Evolutionary conservation across 257 asterid genomes (phyloP).

Genomic region (Linderniella brevidens): DNA sequence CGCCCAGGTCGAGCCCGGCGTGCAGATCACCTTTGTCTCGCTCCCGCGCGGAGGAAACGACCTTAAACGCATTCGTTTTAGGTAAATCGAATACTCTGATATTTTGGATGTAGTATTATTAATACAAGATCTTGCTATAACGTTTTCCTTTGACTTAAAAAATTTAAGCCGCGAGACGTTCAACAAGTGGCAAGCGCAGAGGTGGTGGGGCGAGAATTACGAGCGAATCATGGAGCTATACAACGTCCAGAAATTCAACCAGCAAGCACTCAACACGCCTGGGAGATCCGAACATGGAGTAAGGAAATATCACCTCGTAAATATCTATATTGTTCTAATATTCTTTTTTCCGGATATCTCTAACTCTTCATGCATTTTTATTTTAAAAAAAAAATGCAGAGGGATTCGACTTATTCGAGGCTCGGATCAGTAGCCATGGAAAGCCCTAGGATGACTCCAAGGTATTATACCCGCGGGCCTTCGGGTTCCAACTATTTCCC

Average conservation of each 20-base stretch:
- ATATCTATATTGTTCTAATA: too few species aligned
- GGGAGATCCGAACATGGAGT: constrained; percentile 84
- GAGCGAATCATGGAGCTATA: constrained; percentile 84
- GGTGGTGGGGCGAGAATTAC: constrained; percentile 86
- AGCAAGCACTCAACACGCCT: constrained; percentile 64
- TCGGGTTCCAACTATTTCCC: constrained; percentile 5
- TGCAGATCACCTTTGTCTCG: constrained; percentile 6
- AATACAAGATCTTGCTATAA: neutral
- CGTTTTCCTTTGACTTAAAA: neutral
- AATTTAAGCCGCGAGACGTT: constrained; percentile 55
- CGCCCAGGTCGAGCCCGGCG: constrained; percentile 24
- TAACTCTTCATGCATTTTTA: too few species aligned
- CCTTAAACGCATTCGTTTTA: constrained; percentile 8
- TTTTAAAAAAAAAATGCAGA: constrained; percentile 50
- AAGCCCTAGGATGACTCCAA: constrained; percentile 79
- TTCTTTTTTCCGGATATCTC: too few species aligned
- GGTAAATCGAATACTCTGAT: neutral
- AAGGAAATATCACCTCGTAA: too few species aligned
- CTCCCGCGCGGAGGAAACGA: constrained; percentile 10
- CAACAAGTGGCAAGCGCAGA: constrained; percentile 75
- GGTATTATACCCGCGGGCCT: constrained; percentile 18
- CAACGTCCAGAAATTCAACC: constrained; percentile 68
- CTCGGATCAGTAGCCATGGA: constrained; percentile 46
- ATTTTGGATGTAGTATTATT: too few species aligned
- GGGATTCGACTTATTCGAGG: constrained; percentile 69